These are phyloP conservation scores for Penicillium taxi DNA, from an alignment of 495 filamentous ascomycete species.

Conservation along the genomic window DNA sequence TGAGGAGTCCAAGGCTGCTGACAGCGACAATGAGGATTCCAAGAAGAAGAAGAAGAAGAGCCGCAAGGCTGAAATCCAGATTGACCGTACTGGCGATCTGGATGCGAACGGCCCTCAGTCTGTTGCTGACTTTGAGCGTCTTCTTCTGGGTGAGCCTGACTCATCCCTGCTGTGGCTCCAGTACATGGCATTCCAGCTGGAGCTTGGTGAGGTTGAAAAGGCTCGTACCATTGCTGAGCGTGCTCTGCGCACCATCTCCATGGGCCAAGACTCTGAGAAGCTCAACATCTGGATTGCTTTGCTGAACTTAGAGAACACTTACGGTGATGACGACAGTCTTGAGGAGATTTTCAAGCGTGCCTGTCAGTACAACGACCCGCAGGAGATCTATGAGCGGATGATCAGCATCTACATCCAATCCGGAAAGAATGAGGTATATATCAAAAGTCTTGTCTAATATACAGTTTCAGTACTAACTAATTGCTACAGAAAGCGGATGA, in stretches of 20 bases:
- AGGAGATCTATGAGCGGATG: conserved; percentile 82
- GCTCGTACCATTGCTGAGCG: conserved; percentile 83
- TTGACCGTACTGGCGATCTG: conserved; percentile 82
- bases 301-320: conserved; percentile 88
- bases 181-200: conserved; percentile 95
- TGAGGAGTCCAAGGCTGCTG: conserved; percentile 31
- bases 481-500: conserved; percentile 72
- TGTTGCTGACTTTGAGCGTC: conserved; percentile 82
- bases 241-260: conserved; percentile 79
- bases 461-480: conserved; percentile 22
- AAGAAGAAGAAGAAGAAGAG: conserved; percentile 70
- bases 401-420: conserved; percentile 92
- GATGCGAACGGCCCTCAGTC: conserved; percentile 87
- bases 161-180: conserved; percentile 83
- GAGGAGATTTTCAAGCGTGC: conserved; percentile 87
- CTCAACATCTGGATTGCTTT: conserved; percentile 90
- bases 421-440: conserved; percentile 58
- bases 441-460: neutral
- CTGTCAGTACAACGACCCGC: conserved; percentile 86
- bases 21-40: conserved; percentile 43
- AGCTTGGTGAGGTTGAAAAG: conserved; percentile 76
- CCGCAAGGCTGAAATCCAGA: conserved; percentile 68
- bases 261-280: conserved; percentile 81
- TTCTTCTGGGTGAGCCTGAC: conserved; percentile 85
- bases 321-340: conserved; percentile 75